phyloP scores from a whole-genome alignment of 768 basidiomycete species.

The Flagelloscypha sp. region DNA sequence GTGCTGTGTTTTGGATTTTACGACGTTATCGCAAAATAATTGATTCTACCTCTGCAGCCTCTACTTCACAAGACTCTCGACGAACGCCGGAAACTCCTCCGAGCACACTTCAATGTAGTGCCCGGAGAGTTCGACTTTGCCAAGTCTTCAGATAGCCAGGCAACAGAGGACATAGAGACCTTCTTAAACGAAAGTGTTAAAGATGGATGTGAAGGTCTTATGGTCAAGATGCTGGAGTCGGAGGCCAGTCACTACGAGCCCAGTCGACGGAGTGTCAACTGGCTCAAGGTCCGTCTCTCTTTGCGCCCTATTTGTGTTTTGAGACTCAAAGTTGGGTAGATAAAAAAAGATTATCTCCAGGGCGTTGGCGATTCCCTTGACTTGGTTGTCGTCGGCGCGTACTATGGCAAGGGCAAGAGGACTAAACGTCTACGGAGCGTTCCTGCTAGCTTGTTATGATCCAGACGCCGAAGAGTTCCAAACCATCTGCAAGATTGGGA shows the following conservation, averaged over 20 bases:
- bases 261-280: constrained; percentile 90
- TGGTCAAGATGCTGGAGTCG: constrained; percentile 97
- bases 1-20: constrained; percentile 32
- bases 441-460: constrained; percentile 96
- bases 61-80: constrained; percentile 68
- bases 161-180: constrained; percentile 85
- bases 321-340: constrained; percentile 33
- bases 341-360: constrained; percentile 97
- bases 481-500: constrained; percentile 98
- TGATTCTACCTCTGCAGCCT: constrained; percentile 40
- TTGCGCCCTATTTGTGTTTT: background rate
- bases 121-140: constrained; percentile 92
- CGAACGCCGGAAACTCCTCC: constrained; percentile 71
- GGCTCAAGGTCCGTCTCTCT: constrained; percentile 74
- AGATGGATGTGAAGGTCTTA: constrained; percentile 96
- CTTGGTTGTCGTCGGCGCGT: constrained; percentile 94
- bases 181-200: constrained; percentile 97
- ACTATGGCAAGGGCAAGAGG: constrained; percentile 96
- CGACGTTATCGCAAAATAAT: background rate
- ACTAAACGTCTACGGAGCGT: constrained; percentile 97
- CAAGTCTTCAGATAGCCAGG: constrained; percentile 80
- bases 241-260: constrained; percentile 94
- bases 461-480: constrained; percentile 90
- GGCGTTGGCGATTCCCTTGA: constrained; percentile 97
- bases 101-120: constrained; percentile 72